Evolutionary conservation across 106 monocot genomes (phyloP).

Genomic region (Dendrobium chrysotoxum): DNA sequence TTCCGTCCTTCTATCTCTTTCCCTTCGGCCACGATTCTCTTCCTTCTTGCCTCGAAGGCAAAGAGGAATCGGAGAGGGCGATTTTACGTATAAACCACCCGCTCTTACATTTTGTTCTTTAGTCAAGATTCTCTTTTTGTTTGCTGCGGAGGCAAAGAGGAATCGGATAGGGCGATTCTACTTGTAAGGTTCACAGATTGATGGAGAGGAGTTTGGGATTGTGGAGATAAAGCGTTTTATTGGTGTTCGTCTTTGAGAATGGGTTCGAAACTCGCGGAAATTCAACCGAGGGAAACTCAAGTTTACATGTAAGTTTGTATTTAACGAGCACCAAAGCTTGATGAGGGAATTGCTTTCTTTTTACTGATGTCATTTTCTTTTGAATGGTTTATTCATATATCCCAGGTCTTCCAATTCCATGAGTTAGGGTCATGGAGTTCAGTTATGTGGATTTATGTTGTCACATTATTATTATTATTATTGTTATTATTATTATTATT

Average conservation of each 20-base stretch:
- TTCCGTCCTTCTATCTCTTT: background rate
- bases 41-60: background rate
- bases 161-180: background rate
- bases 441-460: background rate
- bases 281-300: background rate
- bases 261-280: slow-evolving; percentile 1
- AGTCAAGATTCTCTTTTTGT: background rate
- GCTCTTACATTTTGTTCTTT: background rate
- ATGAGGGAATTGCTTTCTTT: background rate
- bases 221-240: background rate
- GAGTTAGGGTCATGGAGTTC: background rate
- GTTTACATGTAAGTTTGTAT: background rate
- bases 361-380: background rate
- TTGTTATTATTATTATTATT: background rate
- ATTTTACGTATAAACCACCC: background rate
- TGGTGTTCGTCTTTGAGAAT: background rate
- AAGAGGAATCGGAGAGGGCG: background rate
- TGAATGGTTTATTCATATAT: background rate
- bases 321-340: background rate
- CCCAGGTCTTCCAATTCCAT: background rate
- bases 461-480: background rate
- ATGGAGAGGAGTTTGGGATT: background rate
- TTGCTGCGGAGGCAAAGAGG: background rate
- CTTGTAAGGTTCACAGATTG: background rate
- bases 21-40: background rate